Evolutionary conservation across 228 moss, liverwort and hornwort species (phyloP), one percentile per base, ranked within the genome.

Genomic region (Sphagnum magellanicum): DNA sequence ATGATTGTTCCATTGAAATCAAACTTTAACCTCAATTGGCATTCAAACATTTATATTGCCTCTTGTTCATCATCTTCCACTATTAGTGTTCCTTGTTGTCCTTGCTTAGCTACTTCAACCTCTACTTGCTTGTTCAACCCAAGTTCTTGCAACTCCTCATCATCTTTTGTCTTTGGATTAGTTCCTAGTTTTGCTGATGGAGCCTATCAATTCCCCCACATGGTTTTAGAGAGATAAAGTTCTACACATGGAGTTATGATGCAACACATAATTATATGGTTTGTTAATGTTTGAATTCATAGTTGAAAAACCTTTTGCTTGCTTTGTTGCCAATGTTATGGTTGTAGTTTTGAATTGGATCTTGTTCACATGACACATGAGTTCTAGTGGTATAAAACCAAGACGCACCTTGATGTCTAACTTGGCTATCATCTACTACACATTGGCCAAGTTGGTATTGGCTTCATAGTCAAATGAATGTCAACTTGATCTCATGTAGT

Each of bases 291-390:
- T 32, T 32, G 32, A 32, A 32, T 32, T 32, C 32, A 32, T 32
- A 0, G 0, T 32, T 32, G 1, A 32, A 32, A 32, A 32, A 32
- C 32, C 32, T 32, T 32, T 32, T 32, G 32, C 32, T 32, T 32
- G 32, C 1, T 32, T 32, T 32, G 32, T 32, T 32, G 32, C 32
- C 32, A 32, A 32, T 32, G 32, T 32, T 32, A 32, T 32, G 32
- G 78, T 74, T 64, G 70, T 32, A 32, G 32, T 67, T 70, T 84
- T 81, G 7, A 71, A 74, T 75, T 78, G 71, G n/a, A 81, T 84
- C 64, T 78, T 81, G 64, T 79, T 81, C 8, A 84, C 74, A 52
- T 78, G 81, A 6, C 67, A 52, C 53, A 84, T 78, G 48, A 84
- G 76, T 16, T 69, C n/a, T 17, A 76, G 60, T 55, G 81, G 84